Evolutionary conservation across 83 land plant species (phyloP).

Genomic region (Diphasiastrum complanatum): DNA sequence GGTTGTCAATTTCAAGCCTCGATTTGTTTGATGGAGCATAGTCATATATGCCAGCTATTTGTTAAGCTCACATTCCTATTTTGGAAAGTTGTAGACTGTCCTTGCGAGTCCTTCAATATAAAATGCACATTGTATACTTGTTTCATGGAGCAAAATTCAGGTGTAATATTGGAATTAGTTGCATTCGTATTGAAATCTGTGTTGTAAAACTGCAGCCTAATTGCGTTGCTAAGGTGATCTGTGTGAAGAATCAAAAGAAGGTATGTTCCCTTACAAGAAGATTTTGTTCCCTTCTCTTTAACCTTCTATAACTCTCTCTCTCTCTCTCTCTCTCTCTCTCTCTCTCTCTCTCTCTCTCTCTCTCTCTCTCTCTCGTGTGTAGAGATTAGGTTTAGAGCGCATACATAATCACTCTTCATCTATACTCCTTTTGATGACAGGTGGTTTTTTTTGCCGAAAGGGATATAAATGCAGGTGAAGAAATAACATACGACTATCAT

Average conservation of each 20-base stretch:
- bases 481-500: constrained; percentile 81
- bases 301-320: neutral
- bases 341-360: neutral
- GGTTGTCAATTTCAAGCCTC: too few species aligned
- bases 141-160: constrained; percentile 3
- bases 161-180: constrained; percentile 3
- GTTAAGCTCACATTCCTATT: too few species aligned
- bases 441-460: constrained; percentile 78
- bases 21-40: too few species aligned
- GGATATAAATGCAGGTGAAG: constrained; percentile 75
- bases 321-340: neutral
- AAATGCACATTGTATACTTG: too few species aligned
- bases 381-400: too few species aligned
- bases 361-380: neutral
- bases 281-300: constrained; percentile 3
- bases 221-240: constrained; percentile 73
- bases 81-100: too few species aligned
- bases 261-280: constrained; percentile 22
- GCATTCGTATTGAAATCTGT: constrained; percentile 2
- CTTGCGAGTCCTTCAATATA: too few species aligned
- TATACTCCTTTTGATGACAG: constrained; percentile 25
- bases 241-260: constrained; percentile 68
- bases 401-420: too few species aligned
- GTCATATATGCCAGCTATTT: too few species aligned
- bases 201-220: constrained; percentile 52